These are phyloP conservation scores for Monosporascus cannonballus DNA, from an alignment of 2,329 filamentous ascomycete species.

Conservation along the genomic window DNA sequence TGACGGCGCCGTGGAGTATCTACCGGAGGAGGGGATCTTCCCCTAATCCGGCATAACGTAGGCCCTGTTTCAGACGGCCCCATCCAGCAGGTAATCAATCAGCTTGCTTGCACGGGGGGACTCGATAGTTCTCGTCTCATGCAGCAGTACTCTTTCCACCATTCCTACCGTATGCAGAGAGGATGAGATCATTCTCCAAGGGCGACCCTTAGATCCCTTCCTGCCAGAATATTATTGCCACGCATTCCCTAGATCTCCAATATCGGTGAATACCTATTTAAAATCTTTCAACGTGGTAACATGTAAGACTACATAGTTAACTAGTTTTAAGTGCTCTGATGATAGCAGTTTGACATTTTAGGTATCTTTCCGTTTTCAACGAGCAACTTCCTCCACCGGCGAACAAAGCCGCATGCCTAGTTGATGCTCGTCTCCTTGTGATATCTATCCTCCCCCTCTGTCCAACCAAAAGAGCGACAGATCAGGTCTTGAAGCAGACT, in stretches of 20 bases:
- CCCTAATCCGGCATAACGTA: too few relatives aligned
- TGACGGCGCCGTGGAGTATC: too few relatives aligned
- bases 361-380: neutral
- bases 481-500: neutral
- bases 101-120: neutral
- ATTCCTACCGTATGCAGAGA: conserved; percentile 2
- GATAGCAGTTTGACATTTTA: neutral
- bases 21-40: too few relatives aligned
- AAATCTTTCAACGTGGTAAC: neutral
- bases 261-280: neutral
- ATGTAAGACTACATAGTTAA: neutral
- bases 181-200: neutral
- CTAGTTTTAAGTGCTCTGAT: neutral
- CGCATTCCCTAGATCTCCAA: neutral
- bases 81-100: neutral
- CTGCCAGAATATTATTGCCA: neutral
- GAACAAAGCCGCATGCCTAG: neutral
- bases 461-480: neutral
- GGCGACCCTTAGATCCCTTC: neutral
- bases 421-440: neutral
- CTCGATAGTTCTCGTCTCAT: conserved; percentile 9
- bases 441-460: neutral
- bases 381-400: neutral
- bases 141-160: conserved; percentile 9
- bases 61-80: too few relatives aligned